Base-by-base conservation (phyloP, 768 basidiomycete genomes). In the Phlebiopsis gigantea region DNA sequence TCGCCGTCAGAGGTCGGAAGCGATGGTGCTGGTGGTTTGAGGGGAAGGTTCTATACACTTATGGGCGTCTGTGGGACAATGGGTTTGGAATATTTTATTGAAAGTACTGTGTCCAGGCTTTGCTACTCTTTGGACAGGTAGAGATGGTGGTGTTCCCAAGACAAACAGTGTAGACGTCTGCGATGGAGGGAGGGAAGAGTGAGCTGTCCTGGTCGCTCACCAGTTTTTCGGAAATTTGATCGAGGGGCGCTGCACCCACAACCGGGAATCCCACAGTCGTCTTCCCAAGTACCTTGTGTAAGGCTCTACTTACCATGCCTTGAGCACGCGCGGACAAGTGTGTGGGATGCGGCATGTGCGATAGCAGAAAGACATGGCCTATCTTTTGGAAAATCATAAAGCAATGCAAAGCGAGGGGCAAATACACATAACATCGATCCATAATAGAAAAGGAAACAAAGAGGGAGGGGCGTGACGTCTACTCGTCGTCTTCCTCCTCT, bases 401-500 rank as follows among this genome's bases (percentile, higher is more conserved):
- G 26, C 26, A 50, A 24, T 28, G 39, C 60, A 70, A 66, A 64
- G 22, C 55, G 60, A 67, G 25, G 25, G 52, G 46, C 52, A 43
- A 59, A 44, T 58, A 61, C 48, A 59, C 54, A 61, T 59, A 58
- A 34, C 52, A 47, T 53, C 52, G 46, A 59, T 56, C 46, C 61
- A 55, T 46, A 45, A 46, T 53, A 48, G 14, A 21, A 51, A 30
- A 39, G 19, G 15, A 51, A 58, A 10, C 47, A 26, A 28, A 28
- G 34, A 48, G 28, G 29, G n/a, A 52, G 59, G 15, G 22, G 55
- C 34, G 31, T 12, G 15, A 56, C 52, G 31, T 74, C 75, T 84
- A 87, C 74, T 90, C 86, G 49, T 88, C 84, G 9, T 76, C 78
- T 25, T 73, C 57, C 42, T 58, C 57, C 30, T 58, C 52, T 2